Percentiles rank a stretch among this genome's conserved stretches.
Conservation (phyloP, 2,329 filamentous ascomycete genomes). For the Aureobasidium namibiae region DNA sequence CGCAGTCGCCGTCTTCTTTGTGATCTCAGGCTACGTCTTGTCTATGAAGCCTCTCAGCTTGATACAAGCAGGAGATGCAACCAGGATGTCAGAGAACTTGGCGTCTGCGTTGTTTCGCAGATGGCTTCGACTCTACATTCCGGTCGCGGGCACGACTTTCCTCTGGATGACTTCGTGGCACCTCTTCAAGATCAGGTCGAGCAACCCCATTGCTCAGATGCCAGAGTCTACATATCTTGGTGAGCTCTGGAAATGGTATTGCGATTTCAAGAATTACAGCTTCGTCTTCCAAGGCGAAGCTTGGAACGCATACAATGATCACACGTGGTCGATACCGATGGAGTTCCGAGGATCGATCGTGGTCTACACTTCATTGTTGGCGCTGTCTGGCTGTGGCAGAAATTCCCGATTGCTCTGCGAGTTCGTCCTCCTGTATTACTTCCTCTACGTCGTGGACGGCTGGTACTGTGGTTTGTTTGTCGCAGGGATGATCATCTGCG, state of each 20-base stretch:
- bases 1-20: slow-evolving; percentile 46
- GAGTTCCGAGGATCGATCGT: slow-evolving; percentile 58
- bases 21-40: slow-evolving; percentile 46
- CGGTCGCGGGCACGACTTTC: slow-evolving; percentile 48
- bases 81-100: slow-evolving; percentile 34
- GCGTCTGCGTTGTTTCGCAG: slow-evolving; percentile 43
- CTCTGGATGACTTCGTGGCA: slow-evolving; percentile 47
- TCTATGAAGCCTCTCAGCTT: slow-evolving; percentile 37
- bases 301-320: slow-evolving; percentile 51
- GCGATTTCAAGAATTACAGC: slow-evolving; percentile 60
- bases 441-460: not conserved
- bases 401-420: slow-evolving; percentile 49
- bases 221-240: not conserved
- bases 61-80: slow-evolving; percentile 35
- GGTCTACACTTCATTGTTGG: slow-evolving; percentile 50
- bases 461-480: slow-evolving; percentile 53
- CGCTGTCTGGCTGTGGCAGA: slow-evolving; percentile 48
- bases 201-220: slow-evolving; percentile 21
- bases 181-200: slow-evolving; percentile 41
- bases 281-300: slow-evolving; percentile 54
- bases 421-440: slow-evolving; percentile 39
- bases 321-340: slow-evolving; percentile 56
- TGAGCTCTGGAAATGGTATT: slow-evolving; percentile 45
- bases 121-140: slow-evolving; percentile 43
- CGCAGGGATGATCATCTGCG: slow-evolving; percentile 53